A percentile compares a stretch with the other conserved stretches of the same genome.
These are phyloP conservation scores for Adansonia digitata DNA, from an alignment of 345 rosid species.

Conservation along the genomic window DNA sequence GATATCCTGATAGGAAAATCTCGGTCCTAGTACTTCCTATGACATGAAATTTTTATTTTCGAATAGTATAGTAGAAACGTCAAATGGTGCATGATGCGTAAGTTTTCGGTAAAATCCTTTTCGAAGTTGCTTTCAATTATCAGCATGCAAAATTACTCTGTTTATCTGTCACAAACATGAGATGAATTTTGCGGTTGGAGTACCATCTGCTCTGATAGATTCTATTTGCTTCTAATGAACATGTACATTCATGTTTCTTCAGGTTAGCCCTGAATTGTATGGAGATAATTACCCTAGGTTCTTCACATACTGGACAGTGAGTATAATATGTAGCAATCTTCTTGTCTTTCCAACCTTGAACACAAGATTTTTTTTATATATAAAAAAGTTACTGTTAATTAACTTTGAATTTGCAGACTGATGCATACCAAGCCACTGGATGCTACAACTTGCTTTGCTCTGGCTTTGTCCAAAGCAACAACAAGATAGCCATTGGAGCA, in stretches of 20 bases:
- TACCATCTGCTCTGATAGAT: neutral
- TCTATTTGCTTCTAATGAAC: neutral
- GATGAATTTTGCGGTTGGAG: neutral
- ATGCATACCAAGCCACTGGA: conserved; percentile 96
- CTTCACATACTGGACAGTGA: conserved; percentile 97
- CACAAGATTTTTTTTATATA: neutral
- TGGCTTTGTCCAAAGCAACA: conserved; percentile 91
- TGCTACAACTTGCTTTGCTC: conserved; percentile 97
- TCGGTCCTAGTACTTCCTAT: neutral
- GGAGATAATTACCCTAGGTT: conserved; percentile 93
- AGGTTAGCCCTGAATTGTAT: conserved; percentile 96
- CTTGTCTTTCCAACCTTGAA: neutral
- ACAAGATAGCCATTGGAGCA: conserved; percentile 85
- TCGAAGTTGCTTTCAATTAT: neutral
- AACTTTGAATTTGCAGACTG: conserved; percentile 46
- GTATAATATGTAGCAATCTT: conserved; percentile 13
- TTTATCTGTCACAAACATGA: neutral
- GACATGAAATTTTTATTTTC: neutral
- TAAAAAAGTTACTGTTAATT: neutral
- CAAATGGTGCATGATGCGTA: neutral
- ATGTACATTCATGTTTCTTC: conserved; percentile 15
- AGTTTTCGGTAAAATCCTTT: neutral
- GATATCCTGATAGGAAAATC: neutral
- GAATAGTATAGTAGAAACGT: neutral
- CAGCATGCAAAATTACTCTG: neutral